Conservation (phyloP, 2,329 filamentous ascomycete species). For the Pseudogymnoascus sp. region DNA sequence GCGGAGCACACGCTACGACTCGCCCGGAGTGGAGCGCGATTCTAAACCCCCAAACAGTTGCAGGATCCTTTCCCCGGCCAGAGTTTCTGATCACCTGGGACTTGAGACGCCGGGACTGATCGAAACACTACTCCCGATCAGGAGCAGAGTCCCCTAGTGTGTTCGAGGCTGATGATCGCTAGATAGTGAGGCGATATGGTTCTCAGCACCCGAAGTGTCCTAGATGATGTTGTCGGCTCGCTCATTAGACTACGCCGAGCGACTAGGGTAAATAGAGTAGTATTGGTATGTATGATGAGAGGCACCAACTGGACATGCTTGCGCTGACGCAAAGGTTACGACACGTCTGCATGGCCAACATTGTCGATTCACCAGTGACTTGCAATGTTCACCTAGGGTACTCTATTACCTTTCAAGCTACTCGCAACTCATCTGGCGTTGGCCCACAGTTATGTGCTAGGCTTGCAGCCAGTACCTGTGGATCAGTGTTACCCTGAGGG, state of each 20-base stretch:
- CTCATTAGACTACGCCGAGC: background rate
- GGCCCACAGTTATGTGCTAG: background rate
- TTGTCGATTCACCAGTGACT: background rate
- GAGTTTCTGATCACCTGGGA: background rate
- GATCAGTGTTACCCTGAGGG: conserved; percentile 4
- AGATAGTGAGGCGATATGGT: background rate
- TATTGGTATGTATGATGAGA: background rate
- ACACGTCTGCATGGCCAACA: background rate
- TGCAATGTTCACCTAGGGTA: background rate
- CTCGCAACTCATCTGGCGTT: background rate
- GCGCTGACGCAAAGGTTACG: background rate
- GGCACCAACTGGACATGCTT: background rate
- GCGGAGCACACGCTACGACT: conserved; percentile 4
- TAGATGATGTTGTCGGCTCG: background rate
- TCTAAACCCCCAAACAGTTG: background rate
- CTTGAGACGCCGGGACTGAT: conserved; percentile 2
- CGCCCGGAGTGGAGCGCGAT: background rate
- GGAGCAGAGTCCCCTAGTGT: background rate
- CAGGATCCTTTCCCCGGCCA: background rate
- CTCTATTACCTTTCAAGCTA: conserved; percentile 3
- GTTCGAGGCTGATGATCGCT: background rate
- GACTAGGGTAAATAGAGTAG: background rate
- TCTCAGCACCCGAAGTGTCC: background rate
- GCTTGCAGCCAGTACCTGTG: background rate
- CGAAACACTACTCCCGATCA: background rate